phyloP scores from a whole-genome alignment of 305 asterid species.

The Fraxinus albicans region DNA sequence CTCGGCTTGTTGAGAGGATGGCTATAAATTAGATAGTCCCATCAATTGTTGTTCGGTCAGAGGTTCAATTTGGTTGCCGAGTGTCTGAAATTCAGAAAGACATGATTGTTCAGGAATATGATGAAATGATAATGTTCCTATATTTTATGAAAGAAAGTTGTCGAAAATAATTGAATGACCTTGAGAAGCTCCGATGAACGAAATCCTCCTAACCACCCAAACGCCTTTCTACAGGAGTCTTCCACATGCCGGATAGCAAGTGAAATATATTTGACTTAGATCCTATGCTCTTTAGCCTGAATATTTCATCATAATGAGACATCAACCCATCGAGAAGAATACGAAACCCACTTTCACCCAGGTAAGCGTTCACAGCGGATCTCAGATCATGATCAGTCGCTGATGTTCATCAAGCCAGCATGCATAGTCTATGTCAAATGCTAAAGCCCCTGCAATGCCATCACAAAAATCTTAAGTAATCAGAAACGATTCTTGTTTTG shows the following conservation, averaged over 20 bases:
- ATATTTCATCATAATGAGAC: constrained; percentile 77
- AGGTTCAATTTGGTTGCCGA: constrained; percentile 78
- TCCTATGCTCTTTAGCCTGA: constrained; percentile 61
- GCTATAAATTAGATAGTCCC: constrained; percentile 73
- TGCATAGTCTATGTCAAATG: constrained; percentile 76
- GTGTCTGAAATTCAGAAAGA: constrained; percentile 49
- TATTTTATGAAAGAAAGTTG: neutral
- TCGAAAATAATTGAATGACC: constrained; percentile 33
- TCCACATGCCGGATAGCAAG: constrained; percentile 98
- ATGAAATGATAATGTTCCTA: neutral
- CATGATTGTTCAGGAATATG: neutral
- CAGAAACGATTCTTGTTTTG: neutral
- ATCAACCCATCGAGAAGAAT: constrained; percentile 68
- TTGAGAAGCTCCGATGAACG: constrained; percentile 90
- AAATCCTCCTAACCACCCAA: constrained; percentile 99
- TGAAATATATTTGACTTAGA: constrained; percentile 79
- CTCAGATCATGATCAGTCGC: constrained; percentile 63
- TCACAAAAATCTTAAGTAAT: neutral
- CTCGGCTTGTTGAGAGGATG: constrained; percentile 88
- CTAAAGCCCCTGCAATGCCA: constrained; percentile 49
- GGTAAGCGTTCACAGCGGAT: constrained; percentile 58
- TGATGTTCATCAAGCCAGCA: constrained; percentile 88
- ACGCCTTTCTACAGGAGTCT: constrained; percentile 88
- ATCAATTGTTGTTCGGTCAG: constrained; percentile 77
- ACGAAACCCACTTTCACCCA: constrained; percentile 59